phyloP scores from a whole-genome alignment of 306 rosid genomes.

The Medicago arabica region DNA sequence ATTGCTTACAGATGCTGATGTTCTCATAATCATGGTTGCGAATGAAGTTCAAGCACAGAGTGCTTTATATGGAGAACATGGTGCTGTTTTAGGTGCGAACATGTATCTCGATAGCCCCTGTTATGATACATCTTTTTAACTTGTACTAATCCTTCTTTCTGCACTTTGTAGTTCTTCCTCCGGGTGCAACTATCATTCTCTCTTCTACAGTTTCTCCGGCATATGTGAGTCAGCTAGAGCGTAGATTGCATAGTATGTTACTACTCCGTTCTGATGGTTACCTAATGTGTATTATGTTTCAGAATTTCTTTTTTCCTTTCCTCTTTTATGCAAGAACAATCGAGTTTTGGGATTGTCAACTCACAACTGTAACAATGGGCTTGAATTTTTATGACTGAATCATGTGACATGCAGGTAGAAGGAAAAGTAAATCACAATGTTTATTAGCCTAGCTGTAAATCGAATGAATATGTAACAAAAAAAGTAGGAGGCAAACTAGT shows the following conservation, averaged over 20 bases:
- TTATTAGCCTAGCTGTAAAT: conserved; percentile 25
- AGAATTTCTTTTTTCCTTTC: conserved; percentile 19
- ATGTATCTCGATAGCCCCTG: conserved; percentile 36
- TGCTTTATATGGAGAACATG: conserved; percentile 80
- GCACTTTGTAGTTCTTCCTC: conserved; percentile 67
- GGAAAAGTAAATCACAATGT: neutral
- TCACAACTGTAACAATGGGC: conserved; percentile 18
- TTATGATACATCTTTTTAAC: conserved; percentile 14
- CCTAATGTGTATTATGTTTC: conserved; percentile 32
- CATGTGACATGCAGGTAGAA: conserved; percentile 11
- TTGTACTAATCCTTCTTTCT: conserved; percentile 45
- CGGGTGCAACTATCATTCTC: conserved; percentile 81
- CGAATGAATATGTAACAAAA: neutral
- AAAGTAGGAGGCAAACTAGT: conserved; percentile 10
- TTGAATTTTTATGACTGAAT: conserved; percentile 13
- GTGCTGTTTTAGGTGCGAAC: conserved; percentile 84
- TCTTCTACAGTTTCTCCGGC: conserved; percentile 98
- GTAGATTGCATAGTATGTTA: conserved; percentile 72
- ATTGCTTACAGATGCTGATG: conserved; percentile 75
- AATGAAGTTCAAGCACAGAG: conserved; percentile 88
- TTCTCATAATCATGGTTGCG: conserved; percentile 88
- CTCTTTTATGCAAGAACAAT: conserved; percentile 27
- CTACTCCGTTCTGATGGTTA: conserved; percentile 38
- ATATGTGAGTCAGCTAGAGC: conserved; percentile 82
- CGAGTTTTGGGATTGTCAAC: conserved; percentile 27